Conservation (phyloP, 139 green algal genomes). For the Edaphochlamys debaryana region DNA sequence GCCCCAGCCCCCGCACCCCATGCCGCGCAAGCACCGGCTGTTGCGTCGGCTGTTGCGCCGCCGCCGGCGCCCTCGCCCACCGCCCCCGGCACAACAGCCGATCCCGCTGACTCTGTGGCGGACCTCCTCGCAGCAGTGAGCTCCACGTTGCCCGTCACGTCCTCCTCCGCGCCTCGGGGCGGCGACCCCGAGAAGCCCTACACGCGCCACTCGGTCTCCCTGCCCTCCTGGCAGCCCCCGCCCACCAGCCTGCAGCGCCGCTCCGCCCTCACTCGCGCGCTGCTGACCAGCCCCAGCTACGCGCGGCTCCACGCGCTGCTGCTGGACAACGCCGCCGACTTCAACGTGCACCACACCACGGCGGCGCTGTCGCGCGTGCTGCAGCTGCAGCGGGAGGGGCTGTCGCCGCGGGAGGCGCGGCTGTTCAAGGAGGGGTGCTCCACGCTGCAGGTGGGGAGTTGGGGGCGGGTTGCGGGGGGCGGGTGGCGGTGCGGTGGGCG, state of each 20-base stretch:
- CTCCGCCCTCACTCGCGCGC: slow-evolving; percentile 12
- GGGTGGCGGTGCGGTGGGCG: not conserved
- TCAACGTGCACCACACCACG: slow-evolving; percentile 15
- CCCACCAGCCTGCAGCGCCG: not conserved
- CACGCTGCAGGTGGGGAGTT: not conserved
- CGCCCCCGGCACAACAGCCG: too few relatives aligned
- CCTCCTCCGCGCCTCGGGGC: too few relatives aligned
- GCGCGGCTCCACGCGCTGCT: slow-evolving; percentile 21
- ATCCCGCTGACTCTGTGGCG: too few relatives aligned
- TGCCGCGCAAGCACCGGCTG: too few relatives aligned
- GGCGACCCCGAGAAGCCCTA: not conserved
- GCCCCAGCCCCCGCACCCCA: too few relatives aligned
- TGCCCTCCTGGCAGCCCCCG: slow-evolving; percentile 11
- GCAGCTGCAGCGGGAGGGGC: not conserved
- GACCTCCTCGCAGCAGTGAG: too few relatives aligned
- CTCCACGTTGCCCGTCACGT: too few relatives aligned
- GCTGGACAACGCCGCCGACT: not conserved
- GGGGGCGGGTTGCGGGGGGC: not conserved
- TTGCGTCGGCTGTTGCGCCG: too few relatives aligned
- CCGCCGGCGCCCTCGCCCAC: too few relatives aligned
- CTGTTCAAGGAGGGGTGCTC: slow-evolving; percentile 35
- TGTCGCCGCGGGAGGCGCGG: slow-evolving; percentile 19
- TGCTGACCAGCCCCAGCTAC: slow-evolving; percentile 2
- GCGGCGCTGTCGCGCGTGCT: slow-evolving; percentile 10
- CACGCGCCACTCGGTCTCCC: not conserved